These are phyloP conservation scores for Saraca asoca DNA, from an alignment of 331 rosid species.

Conservation along the genomic window DNA sequence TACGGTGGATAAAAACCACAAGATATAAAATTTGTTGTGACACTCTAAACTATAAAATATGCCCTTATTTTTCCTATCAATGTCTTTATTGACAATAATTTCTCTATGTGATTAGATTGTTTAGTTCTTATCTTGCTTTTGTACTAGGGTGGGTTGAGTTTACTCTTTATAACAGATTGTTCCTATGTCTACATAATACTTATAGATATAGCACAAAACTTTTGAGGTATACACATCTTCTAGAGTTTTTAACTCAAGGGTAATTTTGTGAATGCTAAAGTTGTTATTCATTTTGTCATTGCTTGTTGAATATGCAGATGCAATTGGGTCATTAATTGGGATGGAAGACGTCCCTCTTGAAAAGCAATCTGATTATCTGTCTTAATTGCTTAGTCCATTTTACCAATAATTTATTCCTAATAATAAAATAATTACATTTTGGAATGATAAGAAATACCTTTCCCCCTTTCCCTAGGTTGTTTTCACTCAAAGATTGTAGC, in stretches of 20 bases:
- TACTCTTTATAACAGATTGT: neutral
- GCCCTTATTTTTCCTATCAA: neutral
- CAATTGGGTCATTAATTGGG: conserved; percentile 92
- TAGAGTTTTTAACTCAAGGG: conserved; percentile 3
- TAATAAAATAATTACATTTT: conserved; percentile 20
- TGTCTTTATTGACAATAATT: neutral
- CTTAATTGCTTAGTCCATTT: conserved; percentile 88
- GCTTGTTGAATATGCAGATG: conserved; percentile 51
- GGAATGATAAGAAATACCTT: conserved; percentile 20
- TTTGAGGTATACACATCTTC: neutral
- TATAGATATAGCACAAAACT: neutral
- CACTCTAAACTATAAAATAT: too few relatives aligned
- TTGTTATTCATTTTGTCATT: conserved; percentile 31
- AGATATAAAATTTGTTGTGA: neutral
- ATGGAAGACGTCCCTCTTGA: conserved; percentile 85
- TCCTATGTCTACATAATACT: neutral
- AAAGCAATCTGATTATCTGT: conserved; percentile 85
- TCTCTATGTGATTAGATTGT: conserved; percentile 1
- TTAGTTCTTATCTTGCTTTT: neutral
- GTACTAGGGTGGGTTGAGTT: neutral
- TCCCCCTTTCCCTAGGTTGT: neutral
- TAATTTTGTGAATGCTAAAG: conserved; percentile 30
- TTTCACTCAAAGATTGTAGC: neutral
- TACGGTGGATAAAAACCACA: neutral
- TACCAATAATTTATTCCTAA: conserved; percentile 69